Evolutionary conservation across 495 filamentous ascomycete species (phyloP), one percentile per base, ranked within the genome.

Genomic region (Penicillium steckii): DNA sequence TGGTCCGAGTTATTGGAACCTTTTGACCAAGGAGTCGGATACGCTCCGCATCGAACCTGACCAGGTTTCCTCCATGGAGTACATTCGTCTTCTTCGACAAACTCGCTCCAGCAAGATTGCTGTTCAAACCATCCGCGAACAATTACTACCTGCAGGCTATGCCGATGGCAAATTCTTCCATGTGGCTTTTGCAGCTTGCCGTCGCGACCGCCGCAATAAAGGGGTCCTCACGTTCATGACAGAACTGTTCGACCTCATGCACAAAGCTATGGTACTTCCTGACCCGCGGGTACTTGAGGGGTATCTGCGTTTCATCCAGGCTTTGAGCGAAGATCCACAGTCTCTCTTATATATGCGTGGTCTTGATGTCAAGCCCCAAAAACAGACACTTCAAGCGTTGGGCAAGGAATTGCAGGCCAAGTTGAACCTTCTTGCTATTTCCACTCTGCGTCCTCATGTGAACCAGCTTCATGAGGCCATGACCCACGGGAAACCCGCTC

Each of bases 1-100:
- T 29, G 85, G 82, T 10, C 64, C 69, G 23, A 70, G 73, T 12
- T 96, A 97, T 71, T 96, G 90, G 91, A 65, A 84, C 8, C 60
- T 85, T 9, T 71, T 97, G 52, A 90, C 86, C 0, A 49, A 64
- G 18, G 66, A 64, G 1, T 51, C 64, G 5, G 59, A 62, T 1
- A 25, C 62, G 3, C 69, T 81, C 60, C 64, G 59, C 19, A 65
- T 96, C 49, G 54, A 71, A 3, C 91, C 92, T 4, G 94, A 97
- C 65, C 45, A 69, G 8, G 72, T 81, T 19, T 88, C 89, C 59
- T 85, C 80, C 68, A 70, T 84, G 59, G 64, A 69, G 44, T 87
- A 86, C 56, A 75, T 97, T 29, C 80, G 83, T 33, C 69, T 88
- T 22, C 75, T 95, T n/a, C 81, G 83, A 9, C 44, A 75, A 12